Percentiles rank a stretch among this genome's conserved stretches.
phyloP scores from a whole-genome alignment of 345 rosid species.

The Hevea brasiliensis region DNA sequence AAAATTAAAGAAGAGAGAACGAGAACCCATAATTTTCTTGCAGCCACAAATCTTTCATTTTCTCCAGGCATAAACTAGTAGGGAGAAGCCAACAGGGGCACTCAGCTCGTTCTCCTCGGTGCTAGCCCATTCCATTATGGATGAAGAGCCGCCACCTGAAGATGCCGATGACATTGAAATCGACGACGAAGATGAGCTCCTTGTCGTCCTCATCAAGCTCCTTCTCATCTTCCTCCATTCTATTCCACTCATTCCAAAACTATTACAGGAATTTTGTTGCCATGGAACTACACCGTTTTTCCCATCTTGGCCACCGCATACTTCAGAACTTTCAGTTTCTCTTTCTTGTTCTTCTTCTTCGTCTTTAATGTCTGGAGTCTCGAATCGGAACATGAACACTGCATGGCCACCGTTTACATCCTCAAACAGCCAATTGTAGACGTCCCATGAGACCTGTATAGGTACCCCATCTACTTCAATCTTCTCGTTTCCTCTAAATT shows the following conservation, averaged over 20 bases:
- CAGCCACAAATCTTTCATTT: slow-evolving; percentile 44
- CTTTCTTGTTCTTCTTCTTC: slow-evolving; percentile 20
- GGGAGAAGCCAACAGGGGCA: slow-evolving; percentile 65
- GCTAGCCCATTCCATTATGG: slow-evolving; percentile 92
- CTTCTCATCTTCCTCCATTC: slow-evolving; percentile 87
- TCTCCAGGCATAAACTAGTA: slow-evolving; percentile 87
- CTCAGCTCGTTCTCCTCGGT: slow-evolving; percentile 56
- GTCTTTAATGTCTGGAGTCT: slow-evolving; percentile 36
- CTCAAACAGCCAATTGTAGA: slow-evolving; percentile 83
- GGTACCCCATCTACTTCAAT: slow-evolving; percentile 70
- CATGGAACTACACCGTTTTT: slow-evolving; percentile 32
- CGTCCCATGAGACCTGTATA: slow-evolving; percentile 90
- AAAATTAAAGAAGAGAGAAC: background rate
- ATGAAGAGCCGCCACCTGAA: slow-evolving; percentile 70
- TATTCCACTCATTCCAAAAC: slow-evolving; percentile 52
- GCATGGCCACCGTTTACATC: slow-evolving; percentile 53
- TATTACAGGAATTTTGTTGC: slow-evolving; percentile 40
- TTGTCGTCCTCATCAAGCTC: slow-evolving; percentile 54
- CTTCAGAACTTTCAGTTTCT: background rate
- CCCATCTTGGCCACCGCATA: background rate
- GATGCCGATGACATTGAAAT: slow-evolving; percentile 83
- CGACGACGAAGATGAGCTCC: slow-evolving; percentile 80
- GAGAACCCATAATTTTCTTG: background rate
- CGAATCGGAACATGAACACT: slow-evolving; percentile 86
- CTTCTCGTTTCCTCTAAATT: slow-evolving; percentile 85